A percentile compares a stretch with the other conserved stretches of the same genome.
Evolutionary conservation across 2,329 filamentous ascomycete genomes (phyloP).

Genomic region (Fusarium pseudograminearum): DNA sequence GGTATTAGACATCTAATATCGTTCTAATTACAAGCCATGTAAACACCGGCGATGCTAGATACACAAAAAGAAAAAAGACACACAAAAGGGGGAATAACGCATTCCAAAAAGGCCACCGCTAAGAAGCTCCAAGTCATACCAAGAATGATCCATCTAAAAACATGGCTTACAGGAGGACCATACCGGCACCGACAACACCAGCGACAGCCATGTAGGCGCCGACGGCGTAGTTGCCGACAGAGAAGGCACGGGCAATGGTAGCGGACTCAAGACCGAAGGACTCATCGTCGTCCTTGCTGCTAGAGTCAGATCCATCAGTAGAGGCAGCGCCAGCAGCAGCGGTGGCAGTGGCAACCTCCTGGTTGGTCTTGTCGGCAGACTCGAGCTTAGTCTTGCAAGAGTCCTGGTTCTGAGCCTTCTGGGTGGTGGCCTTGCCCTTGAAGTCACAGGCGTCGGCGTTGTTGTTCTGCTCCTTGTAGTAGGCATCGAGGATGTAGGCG

Average conservation of each 20-base stretch:
- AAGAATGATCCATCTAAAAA: slow-evolving; percentile 20
- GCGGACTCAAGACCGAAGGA: slow-evolving; percentile 55
- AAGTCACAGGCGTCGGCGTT: slow-evolving; percentile 75
- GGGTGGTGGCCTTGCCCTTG: slow-evolving; percentile 71
- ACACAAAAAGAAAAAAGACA: slow-evolving; percentile 41
- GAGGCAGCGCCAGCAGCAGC: slow-evolving; percentile 49
- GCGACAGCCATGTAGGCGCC: slow-evolving; percentile 66
- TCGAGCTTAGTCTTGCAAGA: slow-evolving; percentile 70
- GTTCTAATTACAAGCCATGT: slow-evolving; percentile 46
- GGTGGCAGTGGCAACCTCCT: slow-evolving; percentile 61
- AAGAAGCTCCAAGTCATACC: slow-evolving; percentile 40
- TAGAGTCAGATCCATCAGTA: slow-evolving; percentile 35
- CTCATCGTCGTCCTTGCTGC: slow-evolving; percentile 39
- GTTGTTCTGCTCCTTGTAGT: slow-evolving; percentile 71
- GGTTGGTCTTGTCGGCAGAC: slow-evolving; percentile 71
- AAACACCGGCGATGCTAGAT: slow-evolving; percentile 49
- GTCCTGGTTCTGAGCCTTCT: slow-evolving; percentile 60
- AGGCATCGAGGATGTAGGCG: slow-evolving; percentile 78
- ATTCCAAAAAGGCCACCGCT: slow-evolving; percentile 37
- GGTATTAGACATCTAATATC: slow-evolving; percentile 47
- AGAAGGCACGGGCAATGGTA: slow-evolving; percentile 56
- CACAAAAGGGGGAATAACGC: slow-evolving; percentile 34
- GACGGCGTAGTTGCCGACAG: slow-evolving; percentile 61
- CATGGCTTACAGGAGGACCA: slow-evolving; percentile 64
- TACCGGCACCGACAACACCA: slow-evolving; percentile 63